These are phyloP conservation scores for Jimgerdemannia flammicorona DNA, from an alignment of 192 early-diverging fungal genomes.

Conservation along the genomic window DNA sequence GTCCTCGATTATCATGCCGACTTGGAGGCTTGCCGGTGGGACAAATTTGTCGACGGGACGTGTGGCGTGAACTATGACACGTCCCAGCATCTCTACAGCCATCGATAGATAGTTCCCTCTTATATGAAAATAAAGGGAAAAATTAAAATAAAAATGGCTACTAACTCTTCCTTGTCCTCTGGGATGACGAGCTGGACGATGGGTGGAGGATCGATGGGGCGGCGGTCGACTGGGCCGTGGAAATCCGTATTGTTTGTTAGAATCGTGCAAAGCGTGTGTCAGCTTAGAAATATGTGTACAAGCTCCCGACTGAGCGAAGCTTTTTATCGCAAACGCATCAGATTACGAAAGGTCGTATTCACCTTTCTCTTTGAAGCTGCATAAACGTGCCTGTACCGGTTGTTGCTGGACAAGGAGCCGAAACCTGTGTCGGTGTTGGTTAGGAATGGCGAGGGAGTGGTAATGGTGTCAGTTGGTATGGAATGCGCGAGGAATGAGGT, in stretches of 20 bases:
- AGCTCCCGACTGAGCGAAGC: neutral
- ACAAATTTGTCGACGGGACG: neutral
- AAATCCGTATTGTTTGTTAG: too few relatives aligned
- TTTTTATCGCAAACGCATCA: conserved; percentile 3
- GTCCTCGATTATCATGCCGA: neutral
- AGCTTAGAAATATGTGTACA: neutral
- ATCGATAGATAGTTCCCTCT: neutral
- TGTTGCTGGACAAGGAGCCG: conserved; percentile 75
- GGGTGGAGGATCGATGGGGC: conserved; percentile 80
- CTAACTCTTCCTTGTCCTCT: neutral
- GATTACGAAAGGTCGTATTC: conserved; percentile 18
- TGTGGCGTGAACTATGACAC: neutral
- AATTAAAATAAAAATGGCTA: neutral
- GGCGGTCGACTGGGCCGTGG: conserved; percentile 54
- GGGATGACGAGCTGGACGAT: conserved; percentile 47
- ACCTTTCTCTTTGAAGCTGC: conserved; percentile 94
- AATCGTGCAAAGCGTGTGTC: neutral
- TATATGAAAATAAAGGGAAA: neutral
- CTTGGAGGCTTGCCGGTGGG: neutral
- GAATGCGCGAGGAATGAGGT: neutral
- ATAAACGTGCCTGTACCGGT: conserved; percentile 89
- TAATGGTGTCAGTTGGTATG: neutral
- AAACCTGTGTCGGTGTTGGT: conserved; percentile 26
- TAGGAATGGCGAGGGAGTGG: neutral
- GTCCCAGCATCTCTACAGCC: neutral